These are phyloP conservation scores for Pilobolus umbonatus DNA, from an alignment of 192 early-diverging fungal genomes.

Conservation along the genomic window DNA sequence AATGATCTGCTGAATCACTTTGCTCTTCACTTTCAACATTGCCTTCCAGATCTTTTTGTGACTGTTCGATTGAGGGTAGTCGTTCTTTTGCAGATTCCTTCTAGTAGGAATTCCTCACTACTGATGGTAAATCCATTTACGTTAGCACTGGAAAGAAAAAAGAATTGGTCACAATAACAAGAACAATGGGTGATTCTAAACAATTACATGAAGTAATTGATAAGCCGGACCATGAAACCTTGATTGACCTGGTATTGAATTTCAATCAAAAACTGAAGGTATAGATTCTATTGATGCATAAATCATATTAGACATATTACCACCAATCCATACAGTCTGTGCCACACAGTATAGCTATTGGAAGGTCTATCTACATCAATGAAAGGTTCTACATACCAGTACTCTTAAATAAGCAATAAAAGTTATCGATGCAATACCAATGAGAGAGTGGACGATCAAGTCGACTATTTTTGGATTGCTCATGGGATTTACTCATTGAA, in stretches of 20 bases:
- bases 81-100: conserved; percentile 1
- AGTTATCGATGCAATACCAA: neutral
- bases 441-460: neutral
- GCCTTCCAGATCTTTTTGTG: conserved; percentile 1
- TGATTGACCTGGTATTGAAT: conserved; percentile 4
- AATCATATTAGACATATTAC: neutral
- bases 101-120: neutral
- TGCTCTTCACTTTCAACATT: conserved; percentile 1
- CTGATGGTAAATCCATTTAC: conserved; percentile 7
- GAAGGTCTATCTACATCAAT: conserved; percentile 3
- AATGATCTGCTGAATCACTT: neutral
- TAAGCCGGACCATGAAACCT: conserved; percentile 2
- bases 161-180: conserved; percentile 1
- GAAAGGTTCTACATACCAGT: neutral
- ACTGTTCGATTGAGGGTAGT: too few relatives aligned
- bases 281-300: neutral
- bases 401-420: neutral
- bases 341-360: neutral
- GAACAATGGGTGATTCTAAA: conserved; percentile 6
- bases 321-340: neutral
- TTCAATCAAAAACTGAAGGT: conserved; percentile 1
- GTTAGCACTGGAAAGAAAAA: conserved; percentile 2
- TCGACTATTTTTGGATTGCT: neutral
- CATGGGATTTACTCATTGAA: neutral
- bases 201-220: neutral